Conservation (phyloP, 371 early-diverging fungal species). For the Actinomortierella wolfii region DNA sequence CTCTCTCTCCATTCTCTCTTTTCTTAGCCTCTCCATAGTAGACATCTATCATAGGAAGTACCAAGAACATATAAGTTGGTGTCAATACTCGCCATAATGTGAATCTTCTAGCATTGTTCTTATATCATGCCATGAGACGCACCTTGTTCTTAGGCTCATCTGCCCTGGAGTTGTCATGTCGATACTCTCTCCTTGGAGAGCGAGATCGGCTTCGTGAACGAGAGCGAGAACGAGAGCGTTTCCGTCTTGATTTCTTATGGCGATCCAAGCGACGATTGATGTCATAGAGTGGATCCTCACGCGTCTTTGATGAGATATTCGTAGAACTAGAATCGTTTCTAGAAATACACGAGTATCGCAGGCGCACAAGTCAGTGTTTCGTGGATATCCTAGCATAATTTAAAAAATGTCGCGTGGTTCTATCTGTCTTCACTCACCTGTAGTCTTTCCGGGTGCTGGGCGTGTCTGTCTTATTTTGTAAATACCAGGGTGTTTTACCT, state of each 20-base stretch:
- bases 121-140: not conserved
- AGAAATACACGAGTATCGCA: not conserved
- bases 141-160: not conserved
- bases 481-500: constrained; percentile 26
- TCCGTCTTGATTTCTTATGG: constrained; percentile 5
- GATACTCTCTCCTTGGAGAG: constrained; percentile 1
- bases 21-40: constrained; percentile 23
- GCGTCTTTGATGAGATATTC: constrained; percentile 9
- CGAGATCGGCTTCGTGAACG: constrained; percentile 9
- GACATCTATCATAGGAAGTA: not conserved
- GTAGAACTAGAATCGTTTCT: constrained; percentile 1
- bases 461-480: not conserved
- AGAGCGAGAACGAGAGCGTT: not conserved
- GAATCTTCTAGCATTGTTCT: not conserved
- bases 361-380: not conserved
- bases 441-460: constrained; percentile 1
- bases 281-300: constrained; percentile 28
- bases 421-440: not conserved
- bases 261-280: constrained; percentile 23
- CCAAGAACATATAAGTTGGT: not conserved
- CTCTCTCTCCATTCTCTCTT: constrained; percentile 32
- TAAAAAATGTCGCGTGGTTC: not conserved
- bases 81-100: not conserved
- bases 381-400: not conserved
- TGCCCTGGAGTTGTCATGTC: not conserved